Percentiles rank a stretch among this genome's conserved stretches.
Conservation (phyloP, 1,284 basidiomycete species). For the Leccinum proliferum region DNA sequence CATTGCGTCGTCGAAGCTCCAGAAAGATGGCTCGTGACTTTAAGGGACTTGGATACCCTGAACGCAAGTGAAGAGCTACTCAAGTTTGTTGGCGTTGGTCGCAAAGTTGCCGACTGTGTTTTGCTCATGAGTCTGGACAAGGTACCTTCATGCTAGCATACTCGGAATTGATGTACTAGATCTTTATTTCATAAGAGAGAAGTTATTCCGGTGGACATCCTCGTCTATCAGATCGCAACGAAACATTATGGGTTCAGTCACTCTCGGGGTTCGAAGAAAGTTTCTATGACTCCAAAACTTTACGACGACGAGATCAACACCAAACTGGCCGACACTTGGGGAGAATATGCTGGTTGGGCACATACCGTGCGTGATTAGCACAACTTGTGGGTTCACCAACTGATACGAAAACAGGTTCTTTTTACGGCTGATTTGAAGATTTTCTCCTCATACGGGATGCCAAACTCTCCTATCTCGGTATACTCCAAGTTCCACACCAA, state of each 20-base stretch:
- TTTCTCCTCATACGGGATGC: background rate
- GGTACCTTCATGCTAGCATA: slow-evolving; percentile 35
- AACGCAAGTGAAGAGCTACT: slow-evolving; percentile 74
- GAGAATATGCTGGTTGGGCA: background rate
- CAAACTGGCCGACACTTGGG: background rate
- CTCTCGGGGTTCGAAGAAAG: slow-evolving; percentile 48
- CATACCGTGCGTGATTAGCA: background rate
- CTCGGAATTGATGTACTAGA: background rate
- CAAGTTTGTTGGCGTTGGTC: slow-evolving; percentile 85
- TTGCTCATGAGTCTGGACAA: slow-evolving; percentile 95
- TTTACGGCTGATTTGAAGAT: background rate
- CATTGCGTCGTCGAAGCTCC: slow-evolving; percentile 36
- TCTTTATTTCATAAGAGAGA: slow-evolving; percentile 53
- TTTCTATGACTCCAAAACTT: slow-evolving; percentile 54
- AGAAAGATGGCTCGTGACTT: slow-evolving; percentile 53
- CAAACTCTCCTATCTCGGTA: background rate
- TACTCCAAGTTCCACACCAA: background rate
- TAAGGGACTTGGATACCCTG: slow-evolving; percentile 49
- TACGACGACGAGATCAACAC: background rate
- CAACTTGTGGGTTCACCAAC: background rate
- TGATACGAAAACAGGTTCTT: background rate
- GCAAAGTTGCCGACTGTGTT: slow-evolving; percentile 96
- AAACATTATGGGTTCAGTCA: slow-evolving; percentile 74
- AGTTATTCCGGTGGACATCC: slow-evolving; percentile 90
- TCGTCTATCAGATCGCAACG: slow-evolving; percentile 82